These are phyloP conservation scores for Filobasidium wieringae DNA, from an alignment of 768 basidiomycete species.

Conservation along the genomic window DNA sequence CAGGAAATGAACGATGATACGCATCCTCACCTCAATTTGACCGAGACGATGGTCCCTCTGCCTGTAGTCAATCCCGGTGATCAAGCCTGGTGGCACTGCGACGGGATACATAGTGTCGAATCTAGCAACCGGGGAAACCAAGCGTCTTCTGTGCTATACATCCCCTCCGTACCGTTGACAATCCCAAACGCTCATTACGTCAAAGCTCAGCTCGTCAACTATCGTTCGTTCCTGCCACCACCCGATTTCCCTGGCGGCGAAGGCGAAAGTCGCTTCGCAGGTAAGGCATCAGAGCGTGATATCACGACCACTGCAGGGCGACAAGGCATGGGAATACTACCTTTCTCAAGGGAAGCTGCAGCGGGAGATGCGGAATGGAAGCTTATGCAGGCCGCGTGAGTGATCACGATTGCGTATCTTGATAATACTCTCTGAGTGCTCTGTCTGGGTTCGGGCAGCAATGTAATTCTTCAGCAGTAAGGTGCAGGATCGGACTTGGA, in stretches of 20 bases:
- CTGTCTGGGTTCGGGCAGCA: too few species aligned
- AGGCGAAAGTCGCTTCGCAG: conserved; percentile 41
- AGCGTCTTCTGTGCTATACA: conserved; percentile 33
- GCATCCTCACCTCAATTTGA: conserved; percentile 24
- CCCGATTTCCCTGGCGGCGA: conserved; percentile 54
- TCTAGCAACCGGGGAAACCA: conserved; percentile 23
- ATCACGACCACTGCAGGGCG: conserved; percentile 33
- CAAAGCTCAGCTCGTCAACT: conserved; percentile 51
- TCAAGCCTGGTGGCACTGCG: conserved; percentile 50
- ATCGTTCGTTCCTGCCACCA: conserved; percentile 51
- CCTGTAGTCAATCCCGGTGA: conserved; percentile 25
- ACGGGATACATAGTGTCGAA: conserved; percentile 36
- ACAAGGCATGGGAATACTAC: conserved; percentile 4
- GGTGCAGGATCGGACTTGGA: too few species aligned
- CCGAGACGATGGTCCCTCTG: conserved; percentile 20
- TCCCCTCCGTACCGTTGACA: conserved; percentile 34
- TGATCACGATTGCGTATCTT: too few species aligned
- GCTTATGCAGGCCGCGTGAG: too few species aligned
- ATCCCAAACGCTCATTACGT: conserved; percentile 44
- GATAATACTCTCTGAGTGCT: too few species aligned
- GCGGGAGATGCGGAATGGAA: too few species aligned
- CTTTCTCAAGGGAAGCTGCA: too few species aligned
- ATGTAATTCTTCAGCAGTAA: too few species aligned
- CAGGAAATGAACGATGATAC: conserved; percentile 19
- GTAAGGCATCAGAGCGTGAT: conserved; percentile 43